Base-by-base conservation (phyloP, 495 filamentous ascomycete genomes). In the Tuber aestivum region DNA sequence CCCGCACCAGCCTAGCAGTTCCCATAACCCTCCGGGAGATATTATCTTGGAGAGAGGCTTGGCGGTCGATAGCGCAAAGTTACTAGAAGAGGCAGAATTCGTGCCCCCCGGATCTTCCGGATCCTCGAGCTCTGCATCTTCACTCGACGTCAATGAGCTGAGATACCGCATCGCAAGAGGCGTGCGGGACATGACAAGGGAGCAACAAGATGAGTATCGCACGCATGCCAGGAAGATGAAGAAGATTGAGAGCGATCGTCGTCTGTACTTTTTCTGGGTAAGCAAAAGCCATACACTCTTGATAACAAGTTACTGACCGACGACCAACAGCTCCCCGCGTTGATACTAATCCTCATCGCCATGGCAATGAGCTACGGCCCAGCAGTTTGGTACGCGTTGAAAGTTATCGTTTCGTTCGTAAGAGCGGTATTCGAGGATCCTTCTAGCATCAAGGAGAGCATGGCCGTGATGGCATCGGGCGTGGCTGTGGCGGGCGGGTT, bases 221-320 rank as follows among this genome's bases (percentile, higher is more conserved):
- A 91, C 91, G 70, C 92, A 94, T 83, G 91, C 90, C 44, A 87
- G 88, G 76, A 92, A 91, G 80, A 89, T 94, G 83, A 94, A 94
- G 87, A 88, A 87, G 76, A 85, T 94, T 56, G 88, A 88, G 65
- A 90, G 88, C 77, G 93, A 96, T 82, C 87, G 91, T 79, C 94
- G 93, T 83, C 86, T 96, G 65, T 95, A 92, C 85, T 92, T 94
- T 83, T 86, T 96, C 82, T 96, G 93, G 93, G 93, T 94, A 89
- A 86, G 87, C 79, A 35, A 18, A 81, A 84, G 82, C 23, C 10
- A 69, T 72, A 48, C 76, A 14, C 14, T 41, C 72, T 23, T 32
- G 42, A 6, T 40, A 65, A 20, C 37, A 40, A 73, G 20, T 44
- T 76, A 40, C 35, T 69, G 72, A 70, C 81, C 84, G 76, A 84